Evolutionary conservation across 768 basidiomycete genomes (phyloP).

Genomic region (Kwoniella sp.): DNA sequence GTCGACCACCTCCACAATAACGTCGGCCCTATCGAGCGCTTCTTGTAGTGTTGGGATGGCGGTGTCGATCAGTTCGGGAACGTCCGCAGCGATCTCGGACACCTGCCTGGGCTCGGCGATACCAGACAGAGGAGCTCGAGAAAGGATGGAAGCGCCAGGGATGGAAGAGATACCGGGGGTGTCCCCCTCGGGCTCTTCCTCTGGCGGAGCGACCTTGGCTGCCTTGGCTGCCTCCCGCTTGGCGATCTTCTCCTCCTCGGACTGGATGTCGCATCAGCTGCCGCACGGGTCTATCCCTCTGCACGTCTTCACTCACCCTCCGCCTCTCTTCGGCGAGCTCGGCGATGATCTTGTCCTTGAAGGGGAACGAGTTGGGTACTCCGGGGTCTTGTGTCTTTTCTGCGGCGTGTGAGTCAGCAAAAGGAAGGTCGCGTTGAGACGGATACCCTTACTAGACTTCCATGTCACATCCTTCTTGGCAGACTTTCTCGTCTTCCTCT

Average conservation of each 20-base stretch:
- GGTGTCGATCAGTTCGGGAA: conserved; percentile 60
- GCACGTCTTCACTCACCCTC: conserved; percentile 54
- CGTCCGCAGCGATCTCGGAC: conserved; percentile 52
- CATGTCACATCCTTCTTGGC: conserved; percentile 76
- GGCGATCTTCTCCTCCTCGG: conserved; percentile 63
- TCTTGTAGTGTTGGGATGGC: conserved; percentile 62
- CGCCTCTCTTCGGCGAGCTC: conserved; percentile 80
- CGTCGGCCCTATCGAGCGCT: conserved; percentile 72
- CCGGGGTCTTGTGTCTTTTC: conserved; percentile 81
- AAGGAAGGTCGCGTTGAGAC: not conserved
- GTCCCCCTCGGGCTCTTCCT: conserved; percentile 50
- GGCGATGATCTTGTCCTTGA: conserved; percentile 88
- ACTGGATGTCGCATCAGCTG: conserved; percentile 52
- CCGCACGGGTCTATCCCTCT: not conserved
- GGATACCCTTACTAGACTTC: conserved; percentile 67
- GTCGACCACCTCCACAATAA: conserved; percentile 74
- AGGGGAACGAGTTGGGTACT: conserved; percentile 87
- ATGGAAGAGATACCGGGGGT: conserved; percentile 45
- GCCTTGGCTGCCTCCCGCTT: conserved; percentile 64
- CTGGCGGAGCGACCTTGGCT: conserved; percentile 38
- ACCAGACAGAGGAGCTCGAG: conserved; percentile 21
- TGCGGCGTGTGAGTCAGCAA: not conserved
- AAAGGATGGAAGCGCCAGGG: conserved; percentile 23
- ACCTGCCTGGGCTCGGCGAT: conserved; percentile 6
- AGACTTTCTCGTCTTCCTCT: conserved; percentile 68